Evolutionary conservation across 176 grass and related monocot species (phyloP).

Genomic region (Carex scoparia): DNA sequence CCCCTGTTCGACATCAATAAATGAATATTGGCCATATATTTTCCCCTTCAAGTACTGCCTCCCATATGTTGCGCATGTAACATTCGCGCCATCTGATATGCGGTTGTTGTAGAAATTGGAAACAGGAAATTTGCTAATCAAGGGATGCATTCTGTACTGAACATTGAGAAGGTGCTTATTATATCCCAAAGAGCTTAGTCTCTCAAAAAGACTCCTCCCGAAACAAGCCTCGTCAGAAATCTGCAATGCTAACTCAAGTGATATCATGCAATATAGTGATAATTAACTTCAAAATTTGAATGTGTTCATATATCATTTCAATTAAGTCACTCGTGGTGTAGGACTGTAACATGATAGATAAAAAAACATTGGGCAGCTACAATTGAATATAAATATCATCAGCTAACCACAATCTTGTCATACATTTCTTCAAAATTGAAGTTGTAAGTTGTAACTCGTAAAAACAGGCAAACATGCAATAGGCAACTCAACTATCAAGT

Average conservation of each 20-base stretch:
- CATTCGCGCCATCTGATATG: constrained; percentile 49
- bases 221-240: constrained; percentile 38
- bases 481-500: neutral
- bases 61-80: constrained; percentile 31
- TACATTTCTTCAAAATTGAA: neutral
- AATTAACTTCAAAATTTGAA: neutral
- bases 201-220: constrained; percentile 60
- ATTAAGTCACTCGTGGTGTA: neutral
- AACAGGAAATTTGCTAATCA: constrained; percentile 69
- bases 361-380: neutral
- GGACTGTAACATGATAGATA: neutral
- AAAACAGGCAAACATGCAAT: neutral
- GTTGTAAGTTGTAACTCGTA: neutral
- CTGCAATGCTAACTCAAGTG: constrained; percentile 10
- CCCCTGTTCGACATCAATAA: constrained; percentile 54
- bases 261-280: neutral
- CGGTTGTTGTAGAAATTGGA: constrained; percentile 33
- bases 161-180: constrained; percentile 62
- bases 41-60: constrained; percentile 15
- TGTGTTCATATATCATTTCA: neutral
- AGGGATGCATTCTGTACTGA: constrained; percentile 78
- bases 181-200: constrained; percentile 51
- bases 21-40: constrained; percentile 66
- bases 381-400: neutral
- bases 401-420: neutral